Evolutionary conservation across 306 rosid genomes (phyloP).

Genomic region (Vicia villosa): DNA sequence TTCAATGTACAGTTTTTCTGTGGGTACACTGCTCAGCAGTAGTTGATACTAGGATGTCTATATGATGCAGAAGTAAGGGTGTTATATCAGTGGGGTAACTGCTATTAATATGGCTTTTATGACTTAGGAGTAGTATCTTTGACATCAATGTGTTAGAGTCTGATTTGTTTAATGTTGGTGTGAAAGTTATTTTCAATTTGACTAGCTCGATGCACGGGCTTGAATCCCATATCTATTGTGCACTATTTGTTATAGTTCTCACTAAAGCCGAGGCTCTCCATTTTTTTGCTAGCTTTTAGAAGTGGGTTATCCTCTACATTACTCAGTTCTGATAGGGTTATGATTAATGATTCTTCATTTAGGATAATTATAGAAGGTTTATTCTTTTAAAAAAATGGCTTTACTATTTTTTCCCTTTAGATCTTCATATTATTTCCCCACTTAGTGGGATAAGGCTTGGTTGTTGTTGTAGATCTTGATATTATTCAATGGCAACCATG

Average conservation of each 20-base stretch:
- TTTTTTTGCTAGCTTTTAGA: background rate
- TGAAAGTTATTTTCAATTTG: background rate
- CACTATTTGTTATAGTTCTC: background rate
- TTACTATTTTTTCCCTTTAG: background rate
- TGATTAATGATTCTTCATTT: background rate
- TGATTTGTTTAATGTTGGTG: background rate
- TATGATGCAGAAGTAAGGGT: background rate
- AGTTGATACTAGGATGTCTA: background rate
- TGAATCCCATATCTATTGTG: background rate
- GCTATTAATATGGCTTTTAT: background rate
- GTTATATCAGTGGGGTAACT: background rate
- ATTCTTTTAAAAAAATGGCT: background rate
- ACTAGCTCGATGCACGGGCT: background rate
- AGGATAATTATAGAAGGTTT: background rate
- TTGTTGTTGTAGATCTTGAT: background rate
- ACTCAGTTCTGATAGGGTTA: background rate
- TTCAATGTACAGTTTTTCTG: background rate
- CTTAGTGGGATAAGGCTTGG: too few species aligned
- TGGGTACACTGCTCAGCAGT: background rate
- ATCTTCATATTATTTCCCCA: background rate
- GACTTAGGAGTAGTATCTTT: background rate
- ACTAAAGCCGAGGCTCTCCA: constrained; percentile 1
- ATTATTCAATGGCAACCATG: background rate
- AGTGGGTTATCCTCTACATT: background rate
- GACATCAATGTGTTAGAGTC: background rate